Percentiles rank a stretch among this genome's conserved stretches.
phyloP scores from a whole-genome alignment of 139 green algal genomes.

The Chlorella sp. region DNA sequence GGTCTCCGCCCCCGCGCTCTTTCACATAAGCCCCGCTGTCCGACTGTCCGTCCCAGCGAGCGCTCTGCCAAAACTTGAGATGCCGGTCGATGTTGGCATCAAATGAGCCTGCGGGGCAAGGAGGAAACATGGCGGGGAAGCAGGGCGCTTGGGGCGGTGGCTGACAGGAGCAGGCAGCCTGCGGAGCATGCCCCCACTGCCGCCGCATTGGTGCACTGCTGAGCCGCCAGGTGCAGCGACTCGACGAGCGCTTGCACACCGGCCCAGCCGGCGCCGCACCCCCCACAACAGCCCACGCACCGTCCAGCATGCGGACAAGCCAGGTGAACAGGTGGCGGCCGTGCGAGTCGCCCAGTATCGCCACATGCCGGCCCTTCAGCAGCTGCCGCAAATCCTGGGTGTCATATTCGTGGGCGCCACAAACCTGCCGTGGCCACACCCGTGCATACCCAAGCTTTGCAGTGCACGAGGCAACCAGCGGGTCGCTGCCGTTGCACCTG shows the following conservation, averaged over 20 bases:
- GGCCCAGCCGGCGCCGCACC: no score
- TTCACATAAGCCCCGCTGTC: neutral
- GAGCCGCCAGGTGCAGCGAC: no score
- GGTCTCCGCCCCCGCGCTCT: neutral
- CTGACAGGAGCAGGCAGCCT: neutral
- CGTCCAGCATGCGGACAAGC: neutral
- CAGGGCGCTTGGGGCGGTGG: no score
- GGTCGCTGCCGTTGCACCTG: neutral
- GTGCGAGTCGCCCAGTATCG: neutral
- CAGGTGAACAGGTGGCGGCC: slow-evolving; percentile 1
- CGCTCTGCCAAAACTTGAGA: slow-evolving; percentile 1
- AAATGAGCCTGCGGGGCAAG: neutral
- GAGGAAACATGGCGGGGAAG: neutral
- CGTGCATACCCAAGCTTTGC: neutral
- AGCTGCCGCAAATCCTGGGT: neutral
- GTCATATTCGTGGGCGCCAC: neutral
- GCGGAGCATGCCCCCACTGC: no score
- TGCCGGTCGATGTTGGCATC: neutral
- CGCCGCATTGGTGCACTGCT: no score
- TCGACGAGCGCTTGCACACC: no score
- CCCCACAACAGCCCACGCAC: neutral
- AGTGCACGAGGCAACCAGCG: neutral
- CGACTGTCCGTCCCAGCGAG: neutral
- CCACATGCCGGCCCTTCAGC: neutral
- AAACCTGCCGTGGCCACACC: neutral